Conservation (phyloP, 2,329 filamentous ascomycete genomes). For the Penicillium sp. region DNA sequence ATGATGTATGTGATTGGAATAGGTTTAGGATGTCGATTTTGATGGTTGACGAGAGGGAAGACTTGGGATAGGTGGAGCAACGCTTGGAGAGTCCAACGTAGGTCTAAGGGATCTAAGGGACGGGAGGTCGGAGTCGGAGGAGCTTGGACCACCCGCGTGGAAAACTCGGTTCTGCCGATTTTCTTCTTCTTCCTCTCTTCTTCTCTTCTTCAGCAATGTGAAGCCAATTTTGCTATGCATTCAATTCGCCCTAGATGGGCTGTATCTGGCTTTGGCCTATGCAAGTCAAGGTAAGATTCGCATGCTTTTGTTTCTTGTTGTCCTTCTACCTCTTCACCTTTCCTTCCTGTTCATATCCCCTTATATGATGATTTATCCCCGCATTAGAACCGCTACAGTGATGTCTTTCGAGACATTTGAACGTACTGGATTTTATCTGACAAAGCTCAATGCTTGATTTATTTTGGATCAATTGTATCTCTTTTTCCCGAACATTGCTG, state of each 20-base stretch:
- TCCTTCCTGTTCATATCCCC: background rate
- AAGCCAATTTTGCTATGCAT: constrained; percentile 35
- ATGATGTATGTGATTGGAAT: constrained; percentile 45
- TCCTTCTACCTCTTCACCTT: background rate
- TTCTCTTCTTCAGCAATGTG: constrained; percentile 24
- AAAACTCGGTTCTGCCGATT: constrained; percentile 21
- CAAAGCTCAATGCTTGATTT: constrained; percentile 19
- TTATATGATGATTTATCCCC: constrained; percentile 44
- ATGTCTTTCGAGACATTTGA: constrained; percentile 48
- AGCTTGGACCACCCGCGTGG: constrained; percentile 31
- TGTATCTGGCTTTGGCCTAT: constrained; percentile 30
- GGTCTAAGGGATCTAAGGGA: constrained; percentile 16
- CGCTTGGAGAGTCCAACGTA: constrained; percentile 5
- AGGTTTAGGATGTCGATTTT: constrained; percentile 1
- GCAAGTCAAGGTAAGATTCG: constrained; percentile 37
- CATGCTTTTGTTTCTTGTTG: constrained; percentile 2
- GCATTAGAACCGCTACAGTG: constrained; percentile 66
- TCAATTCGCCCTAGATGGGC: constrained; percentile 38
- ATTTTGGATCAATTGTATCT: constrained; percentile 17
- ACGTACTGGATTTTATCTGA: constrained; percentile 27
- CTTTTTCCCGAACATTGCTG: constrained; percentile 18
- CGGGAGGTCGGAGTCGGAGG: constrained; percentile 11
- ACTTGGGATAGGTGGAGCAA: constrained; percentile 3
- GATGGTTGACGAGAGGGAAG: background rate
- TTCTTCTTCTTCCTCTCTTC: constrained; percentile 12